Evolutionary conservation across 1,139 yeast species (phyloP).

Genomic region (Yamadazyma kanchanaburiensis): DNA sequence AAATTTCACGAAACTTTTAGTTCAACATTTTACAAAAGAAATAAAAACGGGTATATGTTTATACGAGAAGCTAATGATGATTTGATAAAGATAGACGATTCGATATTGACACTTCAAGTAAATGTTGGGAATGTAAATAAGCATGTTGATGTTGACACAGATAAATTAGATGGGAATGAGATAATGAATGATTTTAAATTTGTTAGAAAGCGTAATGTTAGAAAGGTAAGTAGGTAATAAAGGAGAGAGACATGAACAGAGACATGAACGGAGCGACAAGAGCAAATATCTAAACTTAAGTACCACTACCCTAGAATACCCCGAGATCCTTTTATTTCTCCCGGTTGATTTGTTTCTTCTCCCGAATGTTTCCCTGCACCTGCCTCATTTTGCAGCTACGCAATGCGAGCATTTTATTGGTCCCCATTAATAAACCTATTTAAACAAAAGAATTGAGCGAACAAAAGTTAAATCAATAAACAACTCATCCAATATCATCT

Average conservation of each 20-base stretch:
- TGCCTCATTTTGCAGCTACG: slow-evolving; percentile 1
- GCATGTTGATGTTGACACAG: slow-evolving; percentile 8
- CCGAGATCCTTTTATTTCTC: no score
- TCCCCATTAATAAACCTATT: background rate
- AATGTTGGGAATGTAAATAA: slow-evolving; percentile 5
- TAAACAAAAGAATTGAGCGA: background rate
- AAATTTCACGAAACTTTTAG: slow-evolving; percentile 15
- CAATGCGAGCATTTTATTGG: slow-evolving; percentile 3
- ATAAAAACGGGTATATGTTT: slow-evolving; percentile 36
- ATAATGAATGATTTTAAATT: slow-evolving; percentile 15
- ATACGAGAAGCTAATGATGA: slow-evolving; percentile 28
- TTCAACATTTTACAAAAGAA: slow-evolving; percentile 35
- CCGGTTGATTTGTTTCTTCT: no score
- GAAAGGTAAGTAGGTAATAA: no score
- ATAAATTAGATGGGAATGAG: slow-evolving; percentile 10
- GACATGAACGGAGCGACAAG: no score
- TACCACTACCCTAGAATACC: no score
- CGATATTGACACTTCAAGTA: slow-evolving; percentile 5
- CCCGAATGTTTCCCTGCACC: no score
- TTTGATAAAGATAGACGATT: slow-evolving; percentile 14
- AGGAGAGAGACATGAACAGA: no score
- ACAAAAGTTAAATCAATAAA: no score
- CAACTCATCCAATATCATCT: no score
- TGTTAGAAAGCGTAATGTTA: slow-evolving; percentile 5
- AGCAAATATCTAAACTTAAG: no score